Conservation (phyloP, 2,329 filamentous ascomycete genomes). For the Pseudogymnoascus sp. region DNA sequence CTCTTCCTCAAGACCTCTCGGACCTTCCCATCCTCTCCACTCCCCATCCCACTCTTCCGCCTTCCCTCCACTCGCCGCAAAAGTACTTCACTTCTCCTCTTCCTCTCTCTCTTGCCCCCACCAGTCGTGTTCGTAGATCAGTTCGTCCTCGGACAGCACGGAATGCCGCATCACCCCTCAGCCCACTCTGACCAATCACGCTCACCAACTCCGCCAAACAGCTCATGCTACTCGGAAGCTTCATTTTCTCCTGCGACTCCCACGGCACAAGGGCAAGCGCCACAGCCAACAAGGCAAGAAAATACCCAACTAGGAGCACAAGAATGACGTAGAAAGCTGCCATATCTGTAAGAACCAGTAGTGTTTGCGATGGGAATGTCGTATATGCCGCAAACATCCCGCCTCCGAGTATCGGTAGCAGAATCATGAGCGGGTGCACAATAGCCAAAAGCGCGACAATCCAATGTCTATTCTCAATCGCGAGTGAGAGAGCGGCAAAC, state of each 20-base stretch:
- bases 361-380: conserved; percentile 37
- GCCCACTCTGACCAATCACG: conserved; percentile 66
- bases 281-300: conserved; percentile 54
- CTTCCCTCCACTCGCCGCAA: conserved; percentile 24
- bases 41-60: conserved; percentile 24
- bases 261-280: neutral
- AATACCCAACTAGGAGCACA: conserved; percentile 63
- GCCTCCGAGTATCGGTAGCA: conserved; percentile 60
- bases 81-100: conserved; percentile 19
- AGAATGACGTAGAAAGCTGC: conserved; percentile 68
- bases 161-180: conserved; percentile 68
- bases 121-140: conserved; percentile 63
- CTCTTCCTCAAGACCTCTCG: conserved; percentile 4
- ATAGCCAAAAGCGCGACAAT: conserved; percentile 50
- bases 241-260: conserved; percentile 45
- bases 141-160: conserved; percentile 57
- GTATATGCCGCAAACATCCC: conserved; percentile 70
- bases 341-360: conserved; percentile 65
- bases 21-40: conserved; percentile 25
- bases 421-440: conserved; percentile 53
- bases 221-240: conserved; percentile 65
- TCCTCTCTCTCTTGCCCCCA: conserved; percentile 14
- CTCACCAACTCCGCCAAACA: conserved; percentile 71
- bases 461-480: conserved; percentile 52
- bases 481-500: conserved; percentile 36